Evolutionary conservation across 192 early-diverging fungal genomes (phyloP), one percentile per base, ranked within the genome.

Genomic region (Piromyces finnis): DNA sequence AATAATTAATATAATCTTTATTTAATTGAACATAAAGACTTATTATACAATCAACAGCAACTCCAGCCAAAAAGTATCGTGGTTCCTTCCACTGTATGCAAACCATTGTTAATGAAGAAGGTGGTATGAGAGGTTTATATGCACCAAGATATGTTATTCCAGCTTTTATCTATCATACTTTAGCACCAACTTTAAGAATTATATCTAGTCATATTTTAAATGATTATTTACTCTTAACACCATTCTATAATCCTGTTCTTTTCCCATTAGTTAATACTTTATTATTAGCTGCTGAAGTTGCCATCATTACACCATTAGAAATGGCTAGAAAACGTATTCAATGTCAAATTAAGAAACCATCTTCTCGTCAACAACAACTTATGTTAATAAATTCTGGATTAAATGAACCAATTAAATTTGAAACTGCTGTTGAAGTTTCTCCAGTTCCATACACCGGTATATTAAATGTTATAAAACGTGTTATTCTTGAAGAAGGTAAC

Each of bases 231-330:
- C 41, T 51, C 22, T 79, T 89, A 27, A 82, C 82, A 78, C 81
- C 83, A 36, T 80, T 82, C 14, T 84, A 32, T 96, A 78, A 88
- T 89, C 13, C 92, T 95, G 3, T 82, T 94, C 26, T 95, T 80
- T 90, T 92, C 32, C 91, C 90, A 7, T 84, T 92, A 17, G 85
- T 93, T 39, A 79, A 84, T 80, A 81, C 81, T 12, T 51, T 81
- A 78, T 83, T 93, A 29, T 89, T 87, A 15, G 82, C 86, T 0
- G 85, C 83, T 18, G 92, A 96, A 77, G 85, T 92, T 1, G 82
- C 90, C 15, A 90, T 97, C 18, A 90, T 92, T 79, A 85, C 94
- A 32, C 97, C 97, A 1, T 82, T 99, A 26, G 95, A 99, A 30
- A 93, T 95, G 9, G 90, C 94, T 78, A 87, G 96, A 14, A 92